Base-by-base conservation (phyloP, 148 eudicot species). In the Dysphania ambrosioides region DNA sequence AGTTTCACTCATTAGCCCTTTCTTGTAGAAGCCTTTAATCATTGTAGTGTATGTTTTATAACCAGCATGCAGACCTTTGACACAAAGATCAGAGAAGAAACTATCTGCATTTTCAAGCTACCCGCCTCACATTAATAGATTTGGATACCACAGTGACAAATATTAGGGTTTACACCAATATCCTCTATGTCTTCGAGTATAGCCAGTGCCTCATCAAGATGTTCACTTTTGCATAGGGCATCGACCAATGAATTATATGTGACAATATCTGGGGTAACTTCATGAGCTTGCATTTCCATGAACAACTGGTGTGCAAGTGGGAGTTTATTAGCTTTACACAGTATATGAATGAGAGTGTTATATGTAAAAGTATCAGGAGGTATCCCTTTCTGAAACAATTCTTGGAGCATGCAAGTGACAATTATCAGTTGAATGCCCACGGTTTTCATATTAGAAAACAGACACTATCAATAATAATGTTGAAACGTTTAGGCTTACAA, bases 171-270 rank as follows among this genome's bases (percentile, higher is more conserved):
- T 27, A 55, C 8, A 26, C 76, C 80, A 19, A 36, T 53, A 26
- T 29, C 2, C 56, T 78, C 58, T 61, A 78, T 63, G 36, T 65
- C 64, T 0, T 8, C 47, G 2, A 71, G 24, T 7, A 78, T 1
- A 24, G 38, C 30, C 1, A 72, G 5, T 8, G 80, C 80, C 34
- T 72, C 80, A 6, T 78, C 56, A 65, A 65, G 57, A 1, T 53
- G 63, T 21, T 34, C 41, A 57, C n/a, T 49, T 70, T 72, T 71
- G 66, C 80, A 78, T 31, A 72, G 34, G 0, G 71, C 75, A 34
- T 62, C 63, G 1, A 77, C 1, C 68, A 77, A 63, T 15, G 75
- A 32, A 61, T 23, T 34, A 44, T 78, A 2, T n/a, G n/a, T n/a
- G n/a, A n/a, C n/a, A n/a, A n/a, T n/a, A n/a, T n/a, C n/a, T n/a